Evolutionary conservation across 129 eudicot species (phyloP).

Genomic region (Glebionis coronaria): DNA sequence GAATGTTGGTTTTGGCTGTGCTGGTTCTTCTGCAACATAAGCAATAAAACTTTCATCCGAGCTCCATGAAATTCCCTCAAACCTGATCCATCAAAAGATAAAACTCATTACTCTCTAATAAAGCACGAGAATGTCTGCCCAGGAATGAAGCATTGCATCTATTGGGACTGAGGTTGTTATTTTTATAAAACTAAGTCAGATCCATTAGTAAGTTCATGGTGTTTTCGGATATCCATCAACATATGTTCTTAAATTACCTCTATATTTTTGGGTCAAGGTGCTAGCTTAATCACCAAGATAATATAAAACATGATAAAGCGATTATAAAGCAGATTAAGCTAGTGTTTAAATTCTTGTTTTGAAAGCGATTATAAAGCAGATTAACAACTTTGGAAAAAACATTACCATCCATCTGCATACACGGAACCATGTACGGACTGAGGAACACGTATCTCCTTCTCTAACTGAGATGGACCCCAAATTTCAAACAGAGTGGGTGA

Average conservation of each 20-base stretch:
- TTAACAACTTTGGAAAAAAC: constrained; percentile 4
- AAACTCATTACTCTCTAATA: not conserved
- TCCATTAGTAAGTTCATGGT: no score
- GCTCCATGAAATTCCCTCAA: constrained; percentile 96
- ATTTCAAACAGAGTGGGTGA: constrained; percentile 80
- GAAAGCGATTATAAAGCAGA: not conserved
- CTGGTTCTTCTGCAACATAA: constrained; percentile 93
- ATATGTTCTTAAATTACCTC: no score
- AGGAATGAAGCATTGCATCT: no score
- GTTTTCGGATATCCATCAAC: no score
- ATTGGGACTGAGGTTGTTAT: no score
- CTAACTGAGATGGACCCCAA: constrained; percentile 71
- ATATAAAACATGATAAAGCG: no score
- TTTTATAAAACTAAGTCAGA: no score
- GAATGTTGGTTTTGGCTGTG: constrained; percentile 62
- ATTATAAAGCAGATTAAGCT: no score
- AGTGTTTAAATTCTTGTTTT: no score
- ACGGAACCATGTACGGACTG: constrained; percentile 85
- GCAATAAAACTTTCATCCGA: constrained; percentile 84
- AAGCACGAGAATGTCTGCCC: no score
- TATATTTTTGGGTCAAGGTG: no score
- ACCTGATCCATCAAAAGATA: constrained; percentile 47
- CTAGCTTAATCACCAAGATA: no score
- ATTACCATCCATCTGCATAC: constrained; percentile 93
- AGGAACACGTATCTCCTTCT: constrained; percentile 74